Conservation (phyloP, 345 rosid species). For the Sonneratia alba region DNA sequence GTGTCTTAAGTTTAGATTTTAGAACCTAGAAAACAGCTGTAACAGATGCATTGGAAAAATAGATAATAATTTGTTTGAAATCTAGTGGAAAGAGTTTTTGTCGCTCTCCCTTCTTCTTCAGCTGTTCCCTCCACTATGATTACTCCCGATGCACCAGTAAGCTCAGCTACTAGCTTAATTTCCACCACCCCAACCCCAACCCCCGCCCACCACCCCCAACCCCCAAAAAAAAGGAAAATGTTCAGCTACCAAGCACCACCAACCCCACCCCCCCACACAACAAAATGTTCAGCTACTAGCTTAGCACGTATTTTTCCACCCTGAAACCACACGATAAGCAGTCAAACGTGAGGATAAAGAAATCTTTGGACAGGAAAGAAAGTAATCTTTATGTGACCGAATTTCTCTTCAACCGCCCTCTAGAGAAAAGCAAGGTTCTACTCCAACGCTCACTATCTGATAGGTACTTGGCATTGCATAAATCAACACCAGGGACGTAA, state of each 20-base stretch:
- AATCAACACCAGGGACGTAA: conserved; percentile 75
- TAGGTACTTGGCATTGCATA: conserved; percentile 63
- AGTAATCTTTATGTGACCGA: conserved; percentile 40
- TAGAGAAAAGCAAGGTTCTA: conserved; percentile 60
- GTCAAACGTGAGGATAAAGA: not conserved
- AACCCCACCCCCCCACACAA: too few species aligned
- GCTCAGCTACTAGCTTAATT: conserved; percentile 23
- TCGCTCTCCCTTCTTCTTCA: conserved; percentile 70
- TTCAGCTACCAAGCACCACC: too few species aligned
- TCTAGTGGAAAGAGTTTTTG: conserved; percentile 5
- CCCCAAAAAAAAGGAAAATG: too few species aligned
- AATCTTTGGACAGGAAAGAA: not conserved
- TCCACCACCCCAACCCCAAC: too few species aligned
- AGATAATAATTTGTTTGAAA: not conserved
- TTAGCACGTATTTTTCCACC: conserved; percentile 91
- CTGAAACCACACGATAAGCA: conserved; percentile 29
- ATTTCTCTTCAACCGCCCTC: conserved; percentile 89
- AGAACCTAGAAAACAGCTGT: not conserved
- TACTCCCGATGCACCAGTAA: conserved; percentile 44
- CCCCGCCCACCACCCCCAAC: too few species aligned
- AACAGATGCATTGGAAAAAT: not conserved
- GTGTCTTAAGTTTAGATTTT: not conserved
- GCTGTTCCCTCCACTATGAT: conserved; percentile 72
- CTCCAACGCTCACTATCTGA: conserved; percentile 53
- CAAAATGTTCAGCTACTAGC: conserved; percentile 26